Conservation (phyloP, 2,329 filamentous ascomycete species). For the Dichotomopilus funicola region DNA sequence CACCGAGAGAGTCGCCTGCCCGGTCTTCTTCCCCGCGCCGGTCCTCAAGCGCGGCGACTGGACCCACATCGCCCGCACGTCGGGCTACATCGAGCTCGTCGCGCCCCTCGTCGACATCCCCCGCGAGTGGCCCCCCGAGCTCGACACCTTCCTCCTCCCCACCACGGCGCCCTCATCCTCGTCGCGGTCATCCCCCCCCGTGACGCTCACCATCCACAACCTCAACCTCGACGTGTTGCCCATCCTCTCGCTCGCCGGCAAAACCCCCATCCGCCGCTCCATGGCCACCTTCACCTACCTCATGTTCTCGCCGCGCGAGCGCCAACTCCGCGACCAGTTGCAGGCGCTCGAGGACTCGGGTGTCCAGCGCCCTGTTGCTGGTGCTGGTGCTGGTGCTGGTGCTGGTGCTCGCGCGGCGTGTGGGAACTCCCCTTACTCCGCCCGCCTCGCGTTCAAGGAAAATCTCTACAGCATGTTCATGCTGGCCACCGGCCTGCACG, state of each 20-base stretch:
- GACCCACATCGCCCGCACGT: constrained; percentile 38
- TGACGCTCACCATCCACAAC: constrained; percentile 34
- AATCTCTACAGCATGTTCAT: constrained; percentile 43
- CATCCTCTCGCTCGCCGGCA: constrained; percentile 34
- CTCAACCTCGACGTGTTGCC: constrained; percentile 41
- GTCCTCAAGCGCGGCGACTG: constrained; percentile 31
- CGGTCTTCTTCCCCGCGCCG: constrained; percentile 33
- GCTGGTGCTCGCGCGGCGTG: background rate
- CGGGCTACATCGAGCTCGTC: constrained; percentile 40
- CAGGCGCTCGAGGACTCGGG: background rate
- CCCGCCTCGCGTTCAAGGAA: constrained; percentile 42
- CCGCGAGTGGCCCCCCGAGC: constrained; percentile 7
- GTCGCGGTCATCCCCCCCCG: constrained; percentile 26
- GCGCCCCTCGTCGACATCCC: constrained; percentile 29
- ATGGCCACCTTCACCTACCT: constrained; percentile 34
- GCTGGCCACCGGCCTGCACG: constrained; percentile 40
- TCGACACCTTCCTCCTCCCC: constrained; percentile 35
- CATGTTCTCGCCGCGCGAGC: constrained; percentile 39
- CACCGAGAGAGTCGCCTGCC: constrained; percentile 23
- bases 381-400: no score
- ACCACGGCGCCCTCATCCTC: constrained; percentile 20
- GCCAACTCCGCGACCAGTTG: constrained; percentile 28
- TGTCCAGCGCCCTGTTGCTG: no score
- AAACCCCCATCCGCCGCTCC: constrained; percentile 30
- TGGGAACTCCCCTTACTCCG: background rate